These are phyloP conservation scores for Alternaria atra DNA, from an alignment of 2,329 filamentous ascomycete genomes.

Conservation along the genomic window DNA sequence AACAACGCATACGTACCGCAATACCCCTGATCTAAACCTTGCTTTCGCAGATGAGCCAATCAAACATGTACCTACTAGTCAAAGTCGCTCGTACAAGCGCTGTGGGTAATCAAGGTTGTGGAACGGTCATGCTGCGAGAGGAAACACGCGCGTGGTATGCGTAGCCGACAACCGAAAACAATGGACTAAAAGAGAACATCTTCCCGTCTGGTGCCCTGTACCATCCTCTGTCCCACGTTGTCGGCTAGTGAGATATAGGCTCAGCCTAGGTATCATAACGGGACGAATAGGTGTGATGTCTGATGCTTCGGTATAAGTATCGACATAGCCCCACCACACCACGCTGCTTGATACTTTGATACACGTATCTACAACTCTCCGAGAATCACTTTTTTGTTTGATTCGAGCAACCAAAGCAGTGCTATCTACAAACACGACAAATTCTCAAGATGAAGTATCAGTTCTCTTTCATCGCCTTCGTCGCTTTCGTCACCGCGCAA, in stretches of 20 bases:
- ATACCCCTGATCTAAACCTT: background rate
- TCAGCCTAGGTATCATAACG: background rate
- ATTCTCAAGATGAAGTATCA: conserved; percentile 36
- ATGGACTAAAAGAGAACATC: background rate
- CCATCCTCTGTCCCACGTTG: background rate
- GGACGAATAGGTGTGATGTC: background rate
- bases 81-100: background rate
- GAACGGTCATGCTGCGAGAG: background rate
- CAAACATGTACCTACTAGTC: background rate
- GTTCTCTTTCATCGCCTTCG: conserved; percentile 43
- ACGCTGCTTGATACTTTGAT: background rate
- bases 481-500: conserved; percentile 53
- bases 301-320: background rate
- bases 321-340: background rate
- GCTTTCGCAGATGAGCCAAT: background rate
- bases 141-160: conserved; percentile 8
- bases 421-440: background rate
- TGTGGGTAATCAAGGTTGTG: conserved; percentile 2
- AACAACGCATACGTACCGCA: background rate
- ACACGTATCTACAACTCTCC: too few species aligned
- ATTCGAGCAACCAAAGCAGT: background rate
- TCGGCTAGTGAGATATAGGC: background rate
- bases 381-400: background rate
- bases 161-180: background rate
- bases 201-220: background rate